A percentile compares a stretch with the other conserved stretches of the same genome.
Evolutionary conservation across 2,329 filamentous ascomycete species (phyloP).

Genomic region (Fusarium falciforme): DNA sequence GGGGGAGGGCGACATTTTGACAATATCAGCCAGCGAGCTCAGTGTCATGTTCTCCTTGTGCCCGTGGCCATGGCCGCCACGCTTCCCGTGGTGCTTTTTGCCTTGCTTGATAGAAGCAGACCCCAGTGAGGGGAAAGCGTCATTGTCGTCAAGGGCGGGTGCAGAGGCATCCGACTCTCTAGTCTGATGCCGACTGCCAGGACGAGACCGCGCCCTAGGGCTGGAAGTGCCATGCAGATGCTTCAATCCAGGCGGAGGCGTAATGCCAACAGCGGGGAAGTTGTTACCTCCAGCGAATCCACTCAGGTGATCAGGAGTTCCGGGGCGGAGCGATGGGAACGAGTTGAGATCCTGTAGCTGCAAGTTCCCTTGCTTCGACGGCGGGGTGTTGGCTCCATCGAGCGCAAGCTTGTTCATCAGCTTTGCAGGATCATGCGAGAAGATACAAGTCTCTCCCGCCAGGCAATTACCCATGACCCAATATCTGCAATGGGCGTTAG

Average conservation of each 20-base stretch:
- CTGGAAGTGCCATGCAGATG: slow-evolving; percentile 69
- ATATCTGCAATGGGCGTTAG: slow-evolving; percentile 68
- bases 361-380: slow-evolving; percentile 73
- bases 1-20: slow-evolving; percentile 95
- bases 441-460: slow-evolving; percentile 92
- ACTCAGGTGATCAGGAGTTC: slow-evolving; percentile 68
- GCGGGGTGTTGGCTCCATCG: slow-evolving; percentile 74
- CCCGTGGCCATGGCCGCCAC: slow-evolving; percentile 80
- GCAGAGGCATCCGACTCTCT: slow-evolving; percentile 73
- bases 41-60: slow-evolving; percentile 76
- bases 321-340: slow-evolving; percentile 80
- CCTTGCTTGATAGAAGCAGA: slow-evolving; percentile 79
- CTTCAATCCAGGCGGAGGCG: slow-evolving; percentile 78
- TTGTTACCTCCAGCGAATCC: slow-evolving; percentile 65
- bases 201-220: slow-evolving; percentile 82
- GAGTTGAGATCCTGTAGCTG: slow-evolving; percentile 86
- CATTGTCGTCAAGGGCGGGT: slow-evolving; percentile 89
- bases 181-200: slow-evolving; percentile 78
- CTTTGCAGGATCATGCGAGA: slow-evolving; percentile 93
- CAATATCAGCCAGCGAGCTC: slow-evolving; percentile 90
- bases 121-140: slow-evolving; percentile 92
- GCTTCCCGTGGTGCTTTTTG: slow-evolving; percentile 94
- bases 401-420: slow-evolving; percentile 85
- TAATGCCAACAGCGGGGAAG: slow-evolving; percentile 64
- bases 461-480: slow-evolving; percentile 97